Evolutionary conservation across 371 early-diverging fungal genomes (phyloP).

Genomic region (Haplosporangium sp.): DNA sequence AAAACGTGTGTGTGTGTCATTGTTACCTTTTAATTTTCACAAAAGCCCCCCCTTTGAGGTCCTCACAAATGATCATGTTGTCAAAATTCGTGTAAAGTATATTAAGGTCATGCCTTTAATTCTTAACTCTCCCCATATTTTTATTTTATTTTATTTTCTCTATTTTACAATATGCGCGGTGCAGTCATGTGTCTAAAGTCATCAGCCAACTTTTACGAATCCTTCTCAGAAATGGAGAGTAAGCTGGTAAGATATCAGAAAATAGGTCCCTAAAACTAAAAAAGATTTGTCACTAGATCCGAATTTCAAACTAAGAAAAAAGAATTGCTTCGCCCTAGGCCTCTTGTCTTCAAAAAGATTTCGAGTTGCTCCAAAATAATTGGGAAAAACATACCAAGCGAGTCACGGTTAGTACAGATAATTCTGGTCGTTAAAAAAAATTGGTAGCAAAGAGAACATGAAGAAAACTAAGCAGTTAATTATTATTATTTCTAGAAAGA

Average conservation of each 20-base stretch:
- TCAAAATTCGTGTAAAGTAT: not conserved
- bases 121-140: constrained; percentile 18
- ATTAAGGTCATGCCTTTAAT: not conserved
- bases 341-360: constrained; percentile 49
- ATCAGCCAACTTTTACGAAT: constrained; percentile 56
- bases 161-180: not conserved
- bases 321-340: constrained; percentile 18
- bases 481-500: constrained; percentile 33
- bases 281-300: not conserved
- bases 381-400: constrained; percentile 56
- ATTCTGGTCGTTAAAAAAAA: too few species aligned
- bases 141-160: not conserved
- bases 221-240: constrained; percentile 52
- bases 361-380: constrained; percentile 44
- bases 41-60: not conserved
- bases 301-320: not conserved
- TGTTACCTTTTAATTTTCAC: not conserved
- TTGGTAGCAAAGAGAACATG: not conserved
- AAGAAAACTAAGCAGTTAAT: not conserved
- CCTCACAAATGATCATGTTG: not conserved
- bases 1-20: not conserved
- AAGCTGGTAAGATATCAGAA: constrained; percentile 39
- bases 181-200: constrained; percentile 57
- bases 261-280: not conserved
- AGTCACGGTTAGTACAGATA: constrained; percentile 28